phyloP scores from a whole-genome alignment of 805 yeast species.

The Wickerhamiella allomyrinae region DNA sequence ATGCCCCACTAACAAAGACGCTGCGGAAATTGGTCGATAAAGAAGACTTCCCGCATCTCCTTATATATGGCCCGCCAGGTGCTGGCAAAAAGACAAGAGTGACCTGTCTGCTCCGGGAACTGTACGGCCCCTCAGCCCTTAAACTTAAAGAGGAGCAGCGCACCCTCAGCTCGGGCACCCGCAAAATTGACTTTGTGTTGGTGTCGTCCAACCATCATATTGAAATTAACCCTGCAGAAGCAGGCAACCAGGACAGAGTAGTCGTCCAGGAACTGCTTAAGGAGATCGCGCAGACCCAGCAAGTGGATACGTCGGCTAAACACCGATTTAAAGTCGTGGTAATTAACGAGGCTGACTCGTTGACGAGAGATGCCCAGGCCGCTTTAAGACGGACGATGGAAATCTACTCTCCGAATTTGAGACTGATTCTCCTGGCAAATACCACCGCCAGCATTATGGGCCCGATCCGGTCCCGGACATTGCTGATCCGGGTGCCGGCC shows the following conservation, averaged over 20 bases:
- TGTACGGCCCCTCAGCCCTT: constrained; percentile 73
- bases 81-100: constrained; percentile 95
- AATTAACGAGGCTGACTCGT: constrained; percentile 87
- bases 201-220: constrained; percentile 84
- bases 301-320: constrained; percentile 58
- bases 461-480: constrained; percentile 87
- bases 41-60: constrained; percentile 84
- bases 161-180: constrained; percentile 53
- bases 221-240: constrained; percentile 92
- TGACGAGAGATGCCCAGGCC: constrained; percentile 88
- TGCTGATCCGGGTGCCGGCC: constrained; percentile 75
- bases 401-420: constrained; percentile 51
- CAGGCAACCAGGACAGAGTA: constrained; percentile 90
- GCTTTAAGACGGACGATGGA: constrained; percentile 81
- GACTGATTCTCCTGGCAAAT: constrained; percentile 74
- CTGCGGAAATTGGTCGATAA: constrained; percentile 48
- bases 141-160: constrained; percentile 83
- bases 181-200: constrained; percentile 81
- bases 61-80: constrained; percentile 92
- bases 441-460: constrained; percentile 83
- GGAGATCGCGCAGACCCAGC: constrained; percentile 90
- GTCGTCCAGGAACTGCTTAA: constrained; percentile 89
- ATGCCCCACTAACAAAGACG: constrained; percentile 46
- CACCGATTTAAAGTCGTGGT: constrained; percentile 61
- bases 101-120: constrained; percentile 57